Percentiles rank a stretch among this genome's conserved stretches.
Conservation (phyloP, 148 eudicot genomes). For the Limonium bicolor region DNA sequence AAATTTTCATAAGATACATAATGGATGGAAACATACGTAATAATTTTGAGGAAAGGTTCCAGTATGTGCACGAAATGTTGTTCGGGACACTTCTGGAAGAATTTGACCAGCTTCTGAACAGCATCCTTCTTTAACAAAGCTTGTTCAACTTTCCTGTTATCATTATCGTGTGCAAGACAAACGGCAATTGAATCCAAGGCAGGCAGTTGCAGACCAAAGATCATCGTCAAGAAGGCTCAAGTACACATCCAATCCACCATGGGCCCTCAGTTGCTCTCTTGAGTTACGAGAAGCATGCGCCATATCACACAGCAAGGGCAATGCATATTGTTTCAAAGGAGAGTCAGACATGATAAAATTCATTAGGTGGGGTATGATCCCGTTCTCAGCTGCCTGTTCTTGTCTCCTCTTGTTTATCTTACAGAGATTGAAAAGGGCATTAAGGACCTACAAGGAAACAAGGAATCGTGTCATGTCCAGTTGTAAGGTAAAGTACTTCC, state of each 20-base stretch:
- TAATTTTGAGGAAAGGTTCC: conserved; percentile 96
- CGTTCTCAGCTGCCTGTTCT: conserved; percentile 99
- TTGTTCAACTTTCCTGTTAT: conserved; percentile 91
- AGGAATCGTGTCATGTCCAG: too few relatives aligned
- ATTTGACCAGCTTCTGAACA: conserved; percentile 79
- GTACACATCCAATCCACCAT: conserved; percentile 95
- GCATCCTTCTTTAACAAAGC: conserved; percentile 93
- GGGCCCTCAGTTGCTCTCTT: conserved; percentile 90
- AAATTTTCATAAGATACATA: too few relatives aligned
- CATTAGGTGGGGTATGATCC: conserved; percentile 95
- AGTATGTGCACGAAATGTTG: conserved; percentile 83
- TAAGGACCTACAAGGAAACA: conserved; percentile 51
- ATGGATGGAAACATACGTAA: conserved; percentile 47
- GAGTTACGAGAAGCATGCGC: conserved; percentile 99
- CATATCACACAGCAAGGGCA: conserved; percentile 94
- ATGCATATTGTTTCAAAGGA: conserved; percentile 78
- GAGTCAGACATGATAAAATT: conserved; percentile 82
- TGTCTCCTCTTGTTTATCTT: conserved; percentile 97
- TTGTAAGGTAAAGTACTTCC: too few relatives aligned
- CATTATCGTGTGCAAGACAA: conserved; percentile 96
- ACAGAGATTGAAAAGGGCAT: conserved; percentile 93
- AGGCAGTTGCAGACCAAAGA: conserved; percentile 91
- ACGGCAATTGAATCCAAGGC: conserved; percentile 93
- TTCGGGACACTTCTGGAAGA: conserved; percentile 84
- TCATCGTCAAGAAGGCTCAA: conserved; percentile 86